These are phyloP conservation scores for Withania somnifera DNA, from an alignment of 305 asterid species.

Conservation along the genomic window DNA sequence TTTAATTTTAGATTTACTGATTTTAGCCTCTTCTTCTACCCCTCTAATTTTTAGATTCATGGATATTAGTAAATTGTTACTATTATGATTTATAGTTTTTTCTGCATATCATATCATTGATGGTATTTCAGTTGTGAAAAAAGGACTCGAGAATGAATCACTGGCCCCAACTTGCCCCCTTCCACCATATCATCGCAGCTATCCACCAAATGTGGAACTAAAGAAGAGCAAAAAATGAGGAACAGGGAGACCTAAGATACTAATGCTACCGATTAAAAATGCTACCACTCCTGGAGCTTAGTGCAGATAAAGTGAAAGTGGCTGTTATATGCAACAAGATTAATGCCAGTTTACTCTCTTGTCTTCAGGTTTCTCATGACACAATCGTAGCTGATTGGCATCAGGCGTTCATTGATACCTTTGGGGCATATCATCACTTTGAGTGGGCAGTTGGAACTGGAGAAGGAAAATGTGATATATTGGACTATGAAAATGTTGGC, in stretches of 20 bases:
- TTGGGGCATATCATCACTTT: conserved; percentile 80
- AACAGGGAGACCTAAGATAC: background rate
- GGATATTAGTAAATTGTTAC: background rate
- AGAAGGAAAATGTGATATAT: conserved; percentile 90
- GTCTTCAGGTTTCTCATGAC: conserved; percentile 72
- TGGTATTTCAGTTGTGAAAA: background rate
- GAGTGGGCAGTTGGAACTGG: conserved; percentile 99
- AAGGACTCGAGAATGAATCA: background rate
- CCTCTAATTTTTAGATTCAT: background rate
- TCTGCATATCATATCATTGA: background rate
- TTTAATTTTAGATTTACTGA: background rate
- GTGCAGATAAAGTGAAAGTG: background rate
- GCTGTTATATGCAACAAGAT: conserved; percentile 5
- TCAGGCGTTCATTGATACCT: conserved; percentile 64
- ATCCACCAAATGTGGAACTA: background rate
- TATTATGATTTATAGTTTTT: background rate
- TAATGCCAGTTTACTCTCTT: conserved; percentile 12
- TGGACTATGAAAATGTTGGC: conserved; percentile 89
- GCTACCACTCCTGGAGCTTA: background rate
- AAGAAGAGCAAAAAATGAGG: background rate
- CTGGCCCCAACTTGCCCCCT: background rate
- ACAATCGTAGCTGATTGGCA: conserved; percentile 92
- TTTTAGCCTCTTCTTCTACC: background rate
- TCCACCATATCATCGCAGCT: background rate
- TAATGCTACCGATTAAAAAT: background rate